Evolutionary conservation across 306 rosid genomes (phyloP), one percentile per base, ranked within the genome.

Genomic region (Cucumis melo): DNA sequence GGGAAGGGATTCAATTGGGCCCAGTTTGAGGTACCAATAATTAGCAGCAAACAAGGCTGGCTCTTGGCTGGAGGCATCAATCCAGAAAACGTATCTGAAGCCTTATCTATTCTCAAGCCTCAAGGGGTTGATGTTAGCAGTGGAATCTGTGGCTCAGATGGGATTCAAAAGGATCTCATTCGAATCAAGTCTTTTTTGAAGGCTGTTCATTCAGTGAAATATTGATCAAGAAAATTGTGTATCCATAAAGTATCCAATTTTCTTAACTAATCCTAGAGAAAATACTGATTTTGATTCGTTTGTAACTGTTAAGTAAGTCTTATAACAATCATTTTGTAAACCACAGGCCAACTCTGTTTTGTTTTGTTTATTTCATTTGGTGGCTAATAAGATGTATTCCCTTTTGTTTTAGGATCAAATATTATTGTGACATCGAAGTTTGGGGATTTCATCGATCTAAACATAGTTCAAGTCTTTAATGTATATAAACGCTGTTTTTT

Each of bases 61-160:
- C 96, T 93, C 64, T 83, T 91, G 81, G 98, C 98, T 12, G 98
- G 98, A 86, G 98, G 97, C 60, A 85, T 93, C 80, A 85, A 79
- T 77, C 91, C 96, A 1, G 83, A 84, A 53, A 91, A 93, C 75
- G 91, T 87, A n/a, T 66, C 73, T 56, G 91, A 84, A 81, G 93
- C 96, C 85, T 66, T 92, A 72, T 83, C 87, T 44, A 74, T 82
- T 55, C 96, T 92, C 61, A 87, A 83, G 55, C 96, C 97, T 16
- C 86, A 85, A 68, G 98, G 98, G 20, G 85, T 90, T 75, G 98
- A 93, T 87, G 92, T 91, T 62, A 93, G 93, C 53, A 93, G 97
- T 82, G 97, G 98, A 68, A 93, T 91, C 53, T 93, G 97, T 87
- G 87, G 83, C 48, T 80, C 87, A 17, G 96, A 90, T 77, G 97